Evolutionary conservation across 352 stramenopile species (phyloP).

Genomic region (Thalassiosira mediterranea): DNA sequence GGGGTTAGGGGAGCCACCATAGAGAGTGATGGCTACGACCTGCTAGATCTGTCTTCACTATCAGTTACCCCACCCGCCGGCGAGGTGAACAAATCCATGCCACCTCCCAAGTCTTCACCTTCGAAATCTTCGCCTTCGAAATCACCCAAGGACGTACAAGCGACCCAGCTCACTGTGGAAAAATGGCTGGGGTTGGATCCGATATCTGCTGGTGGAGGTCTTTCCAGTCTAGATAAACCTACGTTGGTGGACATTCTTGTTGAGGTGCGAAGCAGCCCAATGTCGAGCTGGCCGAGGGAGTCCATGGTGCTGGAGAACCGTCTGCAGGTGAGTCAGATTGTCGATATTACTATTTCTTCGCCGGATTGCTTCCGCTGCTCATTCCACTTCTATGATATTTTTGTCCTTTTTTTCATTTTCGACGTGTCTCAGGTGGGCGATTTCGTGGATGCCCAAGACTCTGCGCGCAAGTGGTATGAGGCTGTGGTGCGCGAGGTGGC

Average conservation of each 20-base stretch:
- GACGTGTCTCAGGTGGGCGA: conserved; percentile 76
- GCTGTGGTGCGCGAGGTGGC: conserved; percentile 67
- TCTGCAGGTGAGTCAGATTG: conserved; percentile 71
- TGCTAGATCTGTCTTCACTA: conserved; percentile 54
- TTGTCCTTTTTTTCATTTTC: too few relatives aligned
- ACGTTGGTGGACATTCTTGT: conserved; percentile 55
- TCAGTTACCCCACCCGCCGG: conserved; percentile 2
- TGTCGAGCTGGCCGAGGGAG: conserved; percentile 53
- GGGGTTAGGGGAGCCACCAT: conserved; percentile 15
- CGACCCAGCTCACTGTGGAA: conserved; percentile 40
- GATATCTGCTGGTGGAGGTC: not conserved
- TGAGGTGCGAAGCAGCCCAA: conserved; percentile 58
- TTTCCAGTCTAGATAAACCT: conserved; percentile 1
- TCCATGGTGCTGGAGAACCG: conserved; percentile 70
- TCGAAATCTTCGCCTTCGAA: too few relatives aligned
- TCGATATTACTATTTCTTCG: too few relatives aligned
- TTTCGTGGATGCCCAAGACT: conserved; percentile 82
- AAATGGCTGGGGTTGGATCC: conserved; percentile 55
- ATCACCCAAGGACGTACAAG: conserved; percentile 17
- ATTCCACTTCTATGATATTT: too few relatives aligned
- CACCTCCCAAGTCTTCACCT: too few relatives aligned
- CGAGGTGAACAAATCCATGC: not conserved
- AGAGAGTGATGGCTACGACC: conserved; percentile 67
- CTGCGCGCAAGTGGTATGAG: conserved; percentile 80
- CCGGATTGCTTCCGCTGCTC: too few relatives aligned